phyloP scores from a whole-genome alignment of 768 basidiomycete genomes.

The Tephrocybe sp. region DNA sequence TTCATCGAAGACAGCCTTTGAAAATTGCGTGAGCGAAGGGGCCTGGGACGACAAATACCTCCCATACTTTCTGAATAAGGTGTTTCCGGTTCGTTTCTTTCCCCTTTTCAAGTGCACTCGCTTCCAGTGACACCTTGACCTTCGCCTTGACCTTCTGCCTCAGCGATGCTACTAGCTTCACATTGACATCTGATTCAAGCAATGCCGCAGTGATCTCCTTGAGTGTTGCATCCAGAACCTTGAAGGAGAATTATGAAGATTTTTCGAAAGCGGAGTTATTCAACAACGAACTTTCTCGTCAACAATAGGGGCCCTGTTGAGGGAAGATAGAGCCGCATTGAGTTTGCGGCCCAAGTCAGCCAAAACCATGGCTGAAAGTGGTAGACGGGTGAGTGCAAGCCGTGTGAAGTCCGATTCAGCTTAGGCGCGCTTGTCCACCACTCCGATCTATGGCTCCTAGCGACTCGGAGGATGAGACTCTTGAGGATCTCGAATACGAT shows the following conservation, averaged over 20 bases:
- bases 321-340: slow-evolving; percentile 88
- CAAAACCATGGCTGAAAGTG: slow-evolving; percentile 72
- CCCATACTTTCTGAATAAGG: slow-evolving; percentile 82
- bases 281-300: slow-evolving; percentile 77
- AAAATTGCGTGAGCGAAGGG: neutral
- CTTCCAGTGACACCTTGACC: slow-evolving; percentile 79
- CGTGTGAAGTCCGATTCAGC: slow-evolving; percentile 17
- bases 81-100: slow-evolving; percentile 83
- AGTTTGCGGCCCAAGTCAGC: slow-evolving; percentile 93
- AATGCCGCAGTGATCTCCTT: slow-evolving; percentile 95
- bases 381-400: slow-evolving; percentile 14
- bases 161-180: slow-evolving; percentile 87
- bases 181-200: slow-evolving; percentile 97
- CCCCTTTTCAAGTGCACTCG: slow-evolving; percentile 58
- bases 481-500: slow-evolving; percentile 61
- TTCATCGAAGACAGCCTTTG: slow-evolving; percentile 93
- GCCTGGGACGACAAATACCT: neutral
- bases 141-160: slow-evolving; percentile 89
- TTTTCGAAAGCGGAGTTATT: neutral
- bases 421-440: neutral
- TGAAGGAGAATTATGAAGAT: slow-evolving; percentile 12
- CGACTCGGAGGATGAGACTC: slow-evolving; percentile 64
- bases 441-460: slow-evolving; percentile 41
- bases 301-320: slow-evolving; percentile 81
- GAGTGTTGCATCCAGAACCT: slow-evolving; percentile 92